Evolutionary conservation across 768 basidiomycete species (phyloP), one percentile per base, ranked within the genome.

Genomic region (Cystoderma amianthinum): DNA sequence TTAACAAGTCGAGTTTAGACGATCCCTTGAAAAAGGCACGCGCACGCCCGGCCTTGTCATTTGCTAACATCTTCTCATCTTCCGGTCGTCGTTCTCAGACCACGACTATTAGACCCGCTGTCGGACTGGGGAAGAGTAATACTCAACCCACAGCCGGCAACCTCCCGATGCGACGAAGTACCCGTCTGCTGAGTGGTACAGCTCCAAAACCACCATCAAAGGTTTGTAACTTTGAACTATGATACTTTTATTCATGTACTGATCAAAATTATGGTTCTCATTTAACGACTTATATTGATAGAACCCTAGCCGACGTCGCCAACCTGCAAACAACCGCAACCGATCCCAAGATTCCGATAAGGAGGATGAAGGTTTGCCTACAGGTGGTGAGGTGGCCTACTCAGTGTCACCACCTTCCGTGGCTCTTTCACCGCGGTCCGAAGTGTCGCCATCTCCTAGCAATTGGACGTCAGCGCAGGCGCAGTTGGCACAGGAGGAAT

Each of bases 31-130:
- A 85, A 84, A 88, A 89, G 85, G 86, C 81, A 85, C 79, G 84
- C 81, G 79, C 78, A 74, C 83, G 81, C 80, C 81, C 80, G 82
- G 82, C 80, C 74, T 74, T 85, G 76, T 80, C 76, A 69, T 78
- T 83, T 82, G 73, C 79, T 84, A 85, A 85, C 70, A 72, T 83
- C 72, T 83, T 85, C 84, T 86, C 83, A 85, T 84, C 80, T 68
- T 76, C 78, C 65, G 74, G 76, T 79, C 81, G 79, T 76, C 74
- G 74, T 77, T 77, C 77, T 65, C 82, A 85, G 82, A 72, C 77
- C 59, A 68, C 75, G 61, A 72, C 80, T 58, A 72, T 81, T 63
- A 78, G 76, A 69, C 68, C 69, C 53, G 64, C 68, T 44, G 57
- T 63, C 51, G 67, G 69, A 42, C 58, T 63, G 48, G 70, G 68